phyloP scores from a whole-genome alignment of 768 basidiomycete species.

The Amylocystis lapponica region DNA sequence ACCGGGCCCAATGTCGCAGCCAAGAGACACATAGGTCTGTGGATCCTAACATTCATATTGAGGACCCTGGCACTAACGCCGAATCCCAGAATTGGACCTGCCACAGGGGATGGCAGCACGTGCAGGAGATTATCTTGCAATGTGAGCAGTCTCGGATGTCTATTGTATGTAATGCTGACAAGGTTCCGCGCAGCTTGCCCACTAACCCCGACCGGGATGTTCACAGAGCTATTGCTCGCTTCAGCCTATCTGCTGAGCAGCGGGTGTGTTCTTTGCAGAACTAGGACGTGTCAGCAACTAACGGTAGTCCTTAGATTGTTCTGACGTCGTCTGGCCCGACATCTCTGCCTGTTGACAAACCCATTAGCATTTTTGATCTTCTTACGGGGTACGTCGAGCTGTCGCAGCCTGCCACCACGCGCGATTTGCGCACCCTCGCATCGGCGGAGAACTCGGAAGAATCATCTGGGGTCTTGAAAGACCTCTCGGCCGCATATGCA shows the following conservation, averaged over 20 bases:
- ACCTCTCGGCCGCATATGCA: constrained; percentile 26
- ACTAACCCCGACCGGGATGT: constrained; percentile 36
- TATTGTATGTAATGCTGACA: neutral
- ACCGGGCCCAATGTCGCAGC: constrained; percentile 33
- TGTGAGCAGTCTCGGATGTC: constrained; percentile 21
- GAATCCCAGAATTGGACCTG: constrained; percentile 37
- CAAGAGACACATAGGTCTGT: constrained; percentile 39
- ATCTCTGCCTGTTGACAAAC: constrained; percentile 33
- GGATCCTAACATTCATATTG: neutral
- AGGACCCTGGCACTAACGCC: too few relatives aligned
- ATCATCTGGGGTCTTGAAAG: constrained; percentile 25
- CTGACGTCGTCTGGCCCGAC: constrained; percentile 33
- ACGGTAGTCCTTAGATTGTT: constrained; percentile 28
- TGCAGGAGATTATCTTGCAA: constrained; percentile 43
- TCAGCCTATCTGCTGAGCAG: constrained; percentile 34
- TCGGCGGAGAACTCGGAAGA: constrained; percentile 19
- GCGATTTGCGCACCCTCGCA: constrained; percentile 32
- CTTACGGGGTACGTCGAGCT: constrained; percentile 43
- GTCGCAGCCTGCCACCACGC: constrained; percentile 40
- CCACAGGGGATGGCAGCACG: constrained; percentile 33
- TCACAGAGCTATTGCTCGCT: constrained; percentile 31
- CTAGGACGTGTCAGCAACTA: neutral
- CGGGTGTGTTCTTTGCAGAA: constrained; percentile 21
- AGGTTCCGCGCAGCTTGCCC: constrained; percentile 26
- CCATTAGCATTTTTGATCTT: constrained; percentile 32